phyloP scores from a whole-genome alignment of 306 rosid genomes.

The Medicago truncatula region MtrunA17r5.0-ANR NC_053044.1:24108501-24109000 shows the following conservation, averaged over 20 bases:
- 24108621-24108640: constrained; percentile 43
- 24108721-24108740: constrained; percentile 43
- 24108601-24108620: constrained; percentile 43
- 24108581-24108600: constrained; percentile 31
- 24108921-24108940: constrained; percentile 31
- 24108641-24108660: constrained; percentile 45
- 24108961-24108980: neutral
- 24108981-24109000: neutral
- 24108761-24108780: constrained; percentile 17
- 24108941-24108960: constrained; percentile 43
- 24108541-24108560: constrained; percentile 35
- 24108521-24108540: constrained; percentile 49
- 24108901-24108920: constrained; percentile 44
- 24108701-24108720: constrained; percentile 48
- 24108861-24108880: constrained; percentile 46
- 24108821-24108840: constrained; percentile 41
- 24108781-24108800: constrained; percentile 12
- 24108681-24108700: constrained; percentile 51
- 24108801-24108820: constrained; percentile 46
- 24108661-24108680: constrained; percentile 50
- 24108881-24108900: constrained; percentile 47
- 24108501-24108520: constrained; percentile 51
- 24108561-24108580: constrained; percentile 39
- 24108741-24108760: constrained; percentile 30
- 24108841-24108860: constrained; percentile 43